phyloP scores from a whole-genome alignment of 345 rosid genomes.

The Mangifera indica region DNA sequence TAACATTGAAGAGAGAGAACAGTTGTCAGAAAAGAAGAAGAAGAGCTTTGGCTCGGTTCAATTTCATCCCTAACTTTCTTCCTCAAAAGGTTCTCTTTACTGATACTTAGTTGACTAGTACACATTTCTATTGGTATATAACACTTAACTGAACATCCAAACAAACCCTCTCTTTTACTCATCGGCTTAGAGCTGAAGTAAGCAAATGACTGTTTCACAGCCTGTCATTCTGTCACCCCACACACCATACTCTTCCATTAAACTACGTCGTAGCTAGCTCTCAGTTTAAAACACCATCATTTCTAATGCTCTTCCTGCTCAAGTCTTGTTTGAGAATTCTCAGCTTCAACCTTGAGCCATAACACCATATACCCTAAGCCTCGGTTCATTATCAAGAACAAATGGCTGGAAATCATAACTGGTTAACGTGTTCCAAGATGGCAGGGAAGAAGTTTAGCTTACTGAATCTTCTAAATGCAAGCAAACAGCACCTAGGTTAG shows the following conservation, averaged over 20 bases:
- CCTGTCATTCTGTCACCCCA: not conserved
- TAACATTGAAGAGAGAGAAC: too few species aligned
- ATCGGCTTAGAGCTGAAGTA: too few species aligned
- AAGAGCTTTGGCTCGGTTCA: too few species aligned
- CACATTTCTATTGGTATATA: too few species aligned
- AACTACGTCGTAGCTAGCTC: not conserved
- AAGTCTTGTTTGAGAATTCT: conserved; percentile 21
- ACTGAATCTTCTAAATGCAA: conserved; percentile 6
- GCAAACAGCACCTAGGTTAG: conserved; percentile 32
- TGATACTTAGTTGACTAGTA: too few species aligned
- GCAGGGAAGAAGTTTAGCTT: conserved; percentile 35
- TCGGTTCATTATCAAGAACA: not conserved
- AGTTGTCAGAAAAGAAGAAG: too few species aligned
- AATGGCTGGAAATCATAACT: conserved; percentile 17
- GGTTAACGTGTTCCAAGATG: conserved; percentile 24
- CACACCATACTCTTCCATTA: not conserved
- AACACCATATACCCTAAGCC: too few species aligned
- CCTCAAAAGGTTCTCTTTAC: too few species aligned
- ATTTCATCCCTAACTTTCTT: too few species aligned
- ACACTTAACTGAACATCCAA: not conserved
- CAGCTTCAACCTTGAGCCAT: too few species aligned
- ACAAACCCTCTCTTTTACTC: not conserved
- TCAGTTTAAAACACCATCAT: too few species aligned
- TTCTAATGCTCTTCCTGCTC: too few species aligned
- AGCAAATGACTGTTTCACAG: not conserved